Conservation (phyloP, 2,329 filamentous ascomycete genomes). For the Phialophora verrucosa region DNA sequence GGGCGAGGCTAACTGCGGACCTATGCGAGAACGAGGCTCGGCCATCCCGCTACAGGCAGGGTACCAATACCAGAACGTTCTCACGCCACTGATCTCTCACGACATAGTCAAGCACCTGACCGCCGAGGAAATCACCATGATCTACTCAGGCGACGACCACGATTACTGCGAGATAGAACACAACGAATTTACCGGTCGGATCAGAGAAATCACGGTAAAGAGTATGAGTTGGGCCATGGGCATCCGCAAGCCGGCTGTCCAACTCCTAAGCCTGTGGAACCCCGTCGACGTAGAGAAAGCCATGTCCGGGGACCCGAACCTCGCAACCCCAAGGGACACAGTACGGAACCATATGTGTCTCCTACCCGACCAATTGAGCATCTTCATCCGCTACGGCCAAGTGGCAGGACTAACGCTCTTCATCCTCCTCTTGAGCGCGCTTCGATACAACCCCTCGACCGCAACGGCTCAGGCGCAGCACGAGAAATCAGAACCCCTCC, state of each 20-base stretch:
- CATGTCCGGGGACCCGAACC: slow-evolving; percentile 39
- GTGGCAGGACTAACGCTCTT: slow-evolving; percentile 63
- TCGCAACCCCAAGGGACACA: slow-evolving; percentile 54
- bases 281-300: slow-evolving; percentile 68
- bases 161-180: slow-evolving; percentile 95
- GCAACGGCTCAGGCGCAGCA: slow-evolving; percentile 40
- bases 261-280: slow-evolving; percentile 90
- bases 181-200: slow-evolving; percentile 66
- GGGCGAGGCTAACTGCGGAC: slow-evolving; percentile 84
- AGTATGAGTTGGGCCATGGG: slow-evolving; percentile 97
- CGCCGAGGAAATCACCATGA: slow-evolving; percentile 70
- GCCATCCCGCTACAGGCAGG: slow-evolving; percentile 77
- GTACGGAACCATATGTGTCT: slow-evolving; percentile 90
- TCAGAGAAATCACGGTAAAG: slow-evolving; percentile 90
- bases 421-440: slow-evolving; percentile 42
- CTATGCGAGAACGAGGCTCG: slow-evolving; percentile 79
- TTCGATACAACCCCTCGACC: slow-evolving; percentile 36
- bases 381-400: slow-evolving; percentile 78
- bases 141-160: slow-evolving; percentile 96
- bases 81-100: slow-evolving; percentile 75
- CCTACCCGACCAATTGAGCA: slow-evolving; percentile 82
- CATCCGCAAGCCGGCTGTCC: slow-evolving; percentile 82
- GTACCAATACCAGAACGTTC: slow-evolving; percentile 97
- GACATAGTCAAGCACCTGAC: slow-evolving; percentile 78
- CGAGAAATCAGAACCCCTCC: slow-evolving; percentile 39